Evolutionary conservation across 2,329 filamentous ascomycete species (phyloP), one percentile per base, ranked within the genome.

Genomic region (Nemania sp.): DNA sequence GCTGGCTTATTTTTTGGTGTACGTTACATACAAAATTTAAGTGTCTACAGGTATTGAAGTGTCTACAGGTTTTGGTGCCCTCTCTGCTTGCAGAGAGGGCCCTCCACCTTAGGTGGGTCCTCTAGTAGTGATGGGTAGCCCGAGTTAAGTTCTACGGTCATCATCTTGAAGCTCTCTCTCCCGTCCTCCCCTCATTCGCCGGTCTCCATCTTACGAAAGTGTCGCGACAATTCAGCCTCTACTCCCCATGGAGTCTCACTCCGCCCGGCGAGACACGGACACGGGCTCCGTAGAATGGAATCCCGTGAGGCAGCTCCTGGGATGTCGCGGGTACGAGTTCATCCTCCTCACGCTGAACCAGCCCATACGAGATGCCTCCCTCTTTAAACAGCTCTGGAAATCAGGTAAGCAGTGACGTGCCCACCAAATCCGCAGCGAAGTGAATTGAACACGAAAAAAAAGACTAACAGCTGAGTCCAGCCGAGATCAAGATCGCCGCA

Each of bases 401-500:
- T 63, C 60, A 58, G 69, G 72, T 74, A 68, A n/a, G n/a, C n/a
- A n/a, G n/a, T n/a, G n/a, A n/a, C n/a, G n/a, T n/a, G n/a, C n/a
- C n/a, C n/a, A n/a, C n/a, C n/a, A n/a, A n/a, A n/a, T n/a, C n/a
- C n/a, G n/a, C n/a, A n/a, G n/a, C n/a, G n/a, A n/a, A n/a, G n/a
- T n/a, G n/a, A n/a, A n/a, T n/a, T n/a, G n/a, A n/a, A n/a, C n/a
- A n/a, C n/a, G n/a, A n/a, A n/a, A n/a, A n/a, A 20, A 32, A 6
- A 17, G 67, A 37, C 68, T 74, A 53, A 75, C 63, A 39, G 18
- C 15, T 17, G 35, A 13, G 13, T 15, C 57, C 67, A 90, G 88
- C 90, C 54, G 79, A 77, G 20, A 83, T 88, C 63, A 85, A 84
- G 21, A 81, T 98, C 54, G 96, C 92, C 60, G 95, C 92, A 29